Conservation (phyloP, 805 yeast species). For the Yamadazyma scolyti region DNA sequence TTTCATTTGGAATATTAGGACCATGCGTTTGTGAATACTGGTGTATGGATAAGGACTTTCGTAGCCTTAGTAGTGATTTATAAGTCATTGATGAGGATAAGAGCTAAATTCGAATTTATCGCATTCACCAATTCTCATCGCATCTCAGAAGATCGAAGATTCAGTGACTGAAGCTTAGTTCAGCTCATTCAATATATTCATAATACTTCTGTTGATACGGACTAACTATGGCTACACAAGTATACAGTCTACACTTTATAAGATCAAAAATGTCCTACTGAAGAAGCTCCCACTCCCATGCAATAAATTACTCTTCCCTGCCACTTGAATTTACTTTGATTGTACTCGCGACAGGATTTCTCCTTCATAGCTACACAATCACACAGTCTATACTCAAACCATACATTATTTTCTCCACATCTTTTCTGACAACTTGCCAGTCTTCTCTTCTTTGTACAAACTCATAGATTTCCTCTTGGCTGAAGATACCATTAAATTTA, state of each 20-base stretch:
- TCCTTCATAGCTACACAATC: constrained; percentile 23
- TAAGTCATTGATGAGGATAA: not conserved
- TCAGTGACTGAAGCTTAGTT: too few species aligned
- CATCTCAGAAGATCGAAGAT: too few species aligned
- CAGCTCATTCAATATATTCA: too few species aligned
- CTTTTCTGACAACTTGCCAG: constrained; percentile 71
- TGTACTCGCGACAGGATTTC: too few species aligned
- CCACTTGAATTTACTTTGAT: too few species aligned
- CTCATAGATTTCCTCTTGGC: constrained; percentile 92
- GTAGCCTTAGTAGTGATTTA: not conserved
- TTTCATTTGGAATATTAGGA: not conserved
- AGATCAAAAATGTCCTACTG: too few species aligned
- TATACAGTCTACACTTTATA: too few species aligned
- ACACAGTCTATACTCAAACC: constrained; percentile 82
- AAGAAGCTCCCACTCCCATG: not conserved
- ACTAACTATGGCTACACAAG: too few species aligned
- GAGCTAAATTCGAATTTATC: too few species aligned
- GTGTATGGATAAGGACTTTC: not conserved
- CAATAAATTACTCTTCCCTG: too few species aligned
- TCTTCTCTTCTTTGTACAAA: constrained; percentile 85
- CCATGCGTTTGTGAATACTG: not conserved
- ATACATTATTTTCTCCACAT: constrained; percentile 92
- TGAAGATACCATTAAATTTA: constrained; percentile 82
- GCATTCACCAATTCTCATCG: too few species aligned
- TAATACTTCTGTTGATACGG: too few species aligned